Evolutionary conservation across 108 stramenopile genomes (phyloP).

Genomic region (Asterionellopsis glacialis): DNA sequence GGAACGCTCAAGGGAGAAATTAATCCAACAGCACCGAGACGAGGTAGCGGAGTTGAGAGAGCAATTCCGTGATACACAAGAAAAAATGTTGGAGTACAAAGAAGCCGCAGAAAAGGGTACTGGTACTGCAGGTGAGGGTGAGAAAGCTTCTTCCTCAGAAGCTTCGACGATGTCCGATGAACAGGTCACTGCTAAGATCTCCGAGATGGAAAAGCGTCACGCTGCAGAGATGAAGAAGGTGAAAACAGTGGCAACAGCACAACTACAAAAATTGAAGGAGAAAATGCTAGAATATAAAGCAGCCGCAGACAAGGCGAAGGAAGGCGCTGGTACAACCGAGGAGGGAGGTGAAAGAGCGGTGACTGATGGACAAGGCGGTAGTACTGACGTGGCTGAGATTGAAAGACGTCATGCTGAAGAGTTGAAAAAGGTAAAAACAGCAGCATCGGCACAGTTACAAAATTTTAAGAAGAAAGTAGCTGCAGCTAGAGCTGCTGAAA

Average conservation of each 20-base stretch:
- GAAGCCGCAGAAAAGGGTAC: neutral
- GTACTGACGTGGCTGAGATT: neutral
- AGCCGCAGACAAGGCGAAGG: neutral
- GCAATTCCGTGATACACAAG: neutral
- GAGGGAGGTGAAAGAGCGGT: neutral
- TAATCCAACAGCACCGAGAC: constrained; percentile 25
- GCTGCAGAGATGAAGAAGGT: neutral
- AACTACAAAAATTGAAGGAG: constrained; percentile 18
- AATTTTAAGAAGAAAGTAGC: constrained; percentile 55
- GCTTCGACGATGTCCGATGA: neutral
- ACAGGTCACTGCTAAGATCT: neutral
- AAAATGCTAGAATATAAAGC: neutral
- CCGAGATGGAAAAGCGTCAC: constrained; percentile 2
- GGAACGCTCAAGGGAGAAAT: constrained; percentile 13
- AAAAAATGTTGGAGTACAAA: neutral
- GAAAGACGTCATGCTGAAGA: constrained; percentile 12
- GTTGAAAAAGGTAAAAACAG: constrained; percentile 35
- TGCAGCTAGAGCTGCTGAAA: constrained; percentile 37
- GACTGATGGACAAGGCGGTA: too few species aligned
- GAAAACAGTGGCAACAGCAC: constrained; percentile 36
- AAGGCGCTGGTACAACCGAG: too few species aligned
- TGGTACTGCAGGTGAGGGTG: neutral
- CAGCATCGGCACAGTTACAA: constrained; percentile 36
- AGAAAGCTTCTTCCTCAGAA: too few species aligned
- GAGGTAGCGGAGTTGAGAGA: constrained; percentile 18